Percentiles rank a stretch among this genome's conserved stretches.
Evolutionary conservation across 495 filamentous ascomycete species (phyloP).

Genomic region (Aspergillus cavernicola): DNA sequence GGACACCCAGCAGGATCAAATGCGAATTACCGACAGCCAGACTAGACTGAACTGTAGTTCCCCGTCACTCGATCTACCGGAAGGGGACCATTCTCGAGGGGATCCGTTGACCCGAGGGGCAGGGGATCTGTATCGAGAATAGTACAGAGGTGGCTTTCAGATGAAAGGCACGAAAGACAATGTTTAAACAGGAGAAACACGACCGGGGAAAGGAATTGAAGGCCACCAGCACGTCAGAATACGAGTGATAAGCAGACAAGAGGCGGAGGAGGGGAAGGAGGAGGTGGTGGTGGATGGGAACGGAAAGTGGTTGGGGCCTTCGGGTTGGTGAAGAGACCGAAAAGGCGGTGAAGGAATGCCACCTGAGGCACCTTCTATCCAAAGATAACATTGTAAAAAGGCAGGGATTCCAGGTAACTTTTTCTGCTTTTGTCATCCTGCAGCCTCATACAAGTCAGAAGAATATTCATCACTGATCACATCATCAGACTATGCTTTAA

Average conservation of each 20-base stretch:
- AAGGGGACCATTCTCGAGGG: constrained; percentile 30
- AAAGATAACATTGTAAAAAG: too few relatives aligned
- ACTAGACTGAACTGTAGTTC: constrained; percentile 34
- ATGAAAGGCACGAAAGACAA: not conserved
- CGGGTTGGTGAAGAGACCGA: constrained; percentile 7
- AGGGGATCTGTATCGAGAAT: not conserved
- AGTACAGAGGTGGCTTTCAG: not conserved
- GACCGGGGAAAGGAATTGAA: constrained; percentile 4
- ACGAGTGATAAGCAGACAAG: not conserved
- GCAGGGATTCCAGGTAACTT: too few relatives aligned
- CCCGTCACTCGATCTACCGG: constrained; percentile 36
- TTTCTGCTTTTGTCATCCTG: too few relatives aligned
- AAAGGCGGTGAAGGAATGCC: constrained; percentile 14
- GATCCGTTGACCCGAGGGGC: constrained; percentile 11
- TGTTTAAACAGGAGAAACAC: too few relatives aligned
- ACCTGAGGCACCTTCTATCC: constrained; percentile 4
- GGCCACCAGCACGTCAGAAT: not conserved
- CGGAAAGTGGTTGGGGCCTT: constrained; percentile 1
- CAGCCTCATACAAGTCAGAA: constrained; percentile 4
- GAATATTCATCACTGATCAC: not conserved
- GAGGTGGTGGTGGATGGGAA: constrained; percentile 2
- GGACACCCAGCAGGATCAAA: constrained; percentile 2
- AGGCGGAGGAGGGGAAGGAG: constrained; percentile 11
- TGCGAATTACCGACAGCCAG: constrained; percentile 25
- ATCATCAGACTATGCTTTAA: not conserved